Base-by-base conservation (phyloP, 148 eudicot genomes). In the Silene conica region DNA sequence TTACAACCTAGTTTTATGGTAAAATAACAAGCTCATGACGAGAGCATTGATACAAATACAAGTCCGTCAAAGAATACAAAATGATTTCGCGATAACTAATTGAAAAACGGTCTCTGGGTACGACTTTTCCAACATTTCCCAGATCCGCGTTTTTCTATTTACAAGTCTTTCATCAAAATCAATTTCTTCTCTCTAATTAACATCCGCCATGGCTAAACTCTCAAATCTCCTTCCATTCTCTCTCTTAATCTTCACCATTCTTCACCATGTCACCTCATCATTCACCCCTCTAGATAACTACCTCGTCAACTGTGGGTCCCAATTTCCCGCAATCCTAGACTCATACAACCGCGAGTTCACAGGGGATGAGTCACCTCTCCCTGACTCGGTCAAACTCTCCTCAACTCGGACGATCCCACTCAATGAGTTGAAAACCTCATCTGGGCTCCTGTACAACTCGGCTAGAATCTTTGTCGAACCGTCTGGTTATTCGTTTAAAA, bases 291-390 rank as follows among this genome's bases (percentile, higher is more conserved):
- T 22, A 59, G 98, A 88, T n/a, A 48, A 87, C 79, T 80, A 85
- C 88, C 89, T 90, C 72, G 72, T 95, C 81, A 81, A 84, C 76
- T 90, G 92, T 69, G 97, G 97, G 21, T 86, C 93, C 34, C 0
- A 67, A 28, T 58, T 31, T 15, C 63, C 86, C 63, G 6, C 77
- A 70, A 80, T 78, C 63, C 22, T 73, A 55, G 90, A 92, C 81
- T 10, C 73, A 56, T 77, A 80, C 73, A 75, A 85, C 73, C 97
- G 98, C 21, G 64, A 63, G 15, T 90, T 90, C 81, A 59, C 69
- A 65, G 86, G 88, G 45, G 98, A 91, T 15, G 83, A 74, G 8
- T 81, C 78, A 8, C 63, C 79, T 70, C 74, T 41, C 5, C 72
- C 83, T 1, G 78, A 80, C 31, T 78, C 88, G 18, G 71, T 65